phyloP scores from a whole-genome alignment of 768 basidiomycete genomes.

The Obba rivulosa region DNA sequence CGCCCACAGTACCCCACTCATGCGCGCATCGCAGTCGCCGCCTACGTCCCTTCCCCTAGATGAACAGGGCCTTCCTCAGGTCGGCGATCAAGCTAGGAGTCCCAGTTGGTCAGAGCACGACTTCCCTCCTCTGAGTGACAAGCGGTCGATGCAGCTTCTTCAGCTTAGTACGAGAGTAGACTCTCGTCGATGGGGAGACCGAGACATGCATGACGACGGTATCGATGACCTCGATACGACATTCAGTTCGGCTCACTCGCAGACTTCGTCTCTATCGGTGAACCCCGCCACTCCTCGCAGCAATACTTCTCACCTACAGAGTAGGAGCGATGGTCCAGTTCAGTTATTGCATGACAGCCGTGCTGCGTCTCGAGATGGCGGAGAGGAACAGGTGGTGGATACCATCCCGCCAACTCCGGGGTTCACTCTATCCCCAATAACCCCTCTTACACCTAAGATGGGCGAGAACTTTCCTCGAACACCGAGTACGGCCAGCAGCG shows the following conservation, averaged over 20 bases:
- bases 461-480: slow-evolving; percentile 40
- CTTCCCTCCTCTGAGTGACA: slow-evolving; percentile 11
- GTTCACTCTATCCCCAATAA: slow-evolving; percentile 8
- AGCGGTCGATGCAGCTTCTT: background rate
- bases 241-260: slow-evolving; percentile 4
- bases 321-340: too few species aligned
- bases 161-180: background rate
- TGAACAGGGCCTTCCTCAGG: background rate
- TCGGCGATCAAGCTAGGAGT: slow-evolving; percentile 2
- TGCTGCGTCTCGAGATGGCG: too few species aligned
- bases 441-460: slow-evolving; percentile 17
- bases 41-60: background rate
- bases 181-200: slow-evolving; percentile 2
- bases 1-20: background rate
- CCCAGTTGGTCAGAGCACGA: slow-evolving; percentile 12
- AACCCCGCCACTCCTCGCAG: slow-evolving; percentile 12
- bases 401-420: slow-evolving; percentile 10
- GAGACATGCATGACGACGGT: slow-evolving; percentile 1
- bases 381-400: background rate
- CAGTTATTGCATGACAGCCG: too few species aligned
- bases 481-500: slow-evolving; percentile 21
- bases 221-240: background rate
- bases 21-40: background rate
- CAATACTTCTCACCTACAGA: background rate
- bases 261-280: slow-evolving; percentile 14